A percentile compares a stretch with the other conserved stretches of the same genome.
Evolutionary conservation across 768 basidiomycete genomes (phyloP).

Genomic region (Scleroderma citrinum): DNA sequence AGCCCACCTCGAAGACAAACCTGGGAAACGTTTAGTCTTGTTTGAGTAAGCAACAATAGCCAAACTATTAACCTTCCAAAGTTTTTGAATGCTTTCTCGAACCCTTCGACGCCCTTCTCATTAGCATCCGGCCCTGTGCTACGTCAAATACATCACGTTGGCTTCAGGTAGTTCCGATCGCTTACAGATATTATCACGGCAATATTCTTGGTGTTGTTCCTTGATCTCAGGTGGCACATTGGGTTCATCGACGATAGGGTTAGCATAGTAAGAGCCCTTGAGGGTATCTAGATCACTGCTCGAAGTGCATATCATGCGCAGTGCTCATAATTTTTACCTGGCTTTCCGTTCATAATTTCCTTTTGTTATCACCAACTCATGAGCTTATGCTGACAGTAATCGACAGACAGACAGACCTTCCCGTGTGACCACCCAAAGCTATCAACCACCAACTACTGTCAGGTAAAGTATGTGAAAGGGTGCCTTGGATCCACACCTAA

Average conservation of each 20-base stretch:
- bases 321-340: slow-evolving; percentile 39
- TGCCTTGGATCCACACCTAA: slow-evolving; percentile 50
- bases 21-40: slow-evolving; percentile 29
- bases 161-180: slow-evolving; percentile 1
- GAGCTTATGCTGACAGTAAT: not conserved
- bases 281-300: slow-evolving; percentile 52
- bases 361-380: slow-evolving; percentile 18
- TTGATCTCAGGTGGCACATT: slow-evolving; percentile 53
- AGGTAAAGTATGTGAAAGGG: not conserved
- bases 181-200: slow-evolving; percentile 83
- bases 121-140: slow-evolving; percentile 56
- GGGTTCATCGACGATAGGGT: slow-evolving; percentile 61
- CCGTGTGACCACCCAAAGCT: slow-evolving; percentile 99
- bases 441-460: slow-evolving; percentile 1
- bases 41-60: not conserved
- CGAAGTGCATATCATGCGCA: not conserved
- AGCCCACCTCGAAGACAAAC: slow-evolving; percentile 79
- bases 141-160: not conserved
- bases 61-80: slow-evolving; percentile 55
- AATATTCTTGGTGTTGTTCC: slow-evolving; percentile 72
- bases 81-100: slow-evolving; percentile 84
- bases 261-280: slow-evolving; percentile 94
- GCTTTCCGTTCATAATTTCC: slow-evolving; percentile 96
- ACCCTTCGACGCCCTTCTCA: slow-evolving; percentile 61
- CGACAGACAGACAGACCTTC: slow-evolving; percentile 47